Evolutionary conservation across 192 early-diverging fungal genomes (phyloP), one percentile per base, ranked within the genome.

Genomic region (Backusella parvicylindrica): DNA sequence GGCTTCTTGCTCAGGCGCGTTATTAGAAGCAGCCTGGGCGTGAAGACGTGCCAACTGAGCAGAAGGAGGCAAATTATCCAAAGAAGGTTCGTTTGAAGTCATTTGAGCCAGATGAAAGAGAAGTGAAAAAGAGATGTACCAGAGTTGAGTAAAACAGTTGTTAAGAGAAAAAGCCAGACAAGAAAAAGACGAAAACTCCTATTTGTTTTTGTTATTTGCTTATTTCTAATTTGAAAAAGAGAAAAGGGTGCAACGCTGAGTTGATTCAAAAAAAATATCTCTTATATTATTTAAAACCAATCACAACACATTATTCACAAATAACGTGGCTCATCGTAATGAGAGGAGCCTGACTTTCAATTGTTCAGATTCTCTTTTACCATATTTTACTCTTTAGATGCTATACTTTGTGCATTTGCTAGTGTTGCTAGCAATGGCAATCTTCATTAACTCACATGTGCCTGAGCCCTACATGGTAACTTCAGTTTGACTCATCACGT

Each of bases 21-120:
- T 43, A 31, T 49, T 23, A 5, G 33, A 50, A 31, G 74, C 79
- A 63, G 79, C 74, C 41, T 83, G 77, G 38, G 81, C 81, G 47
- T 83, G 81, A 31, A 79, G 47, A 41, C 64, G 71, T 16, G 81
- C 81, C 26, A 83, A 63, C 49, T 83, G 75, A 43, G 75, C 81
- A 70, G 81, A 83, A 67, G 77, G 77, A 31, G 81, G 72, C 36
- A 82, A 68, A 31, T 47, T 35, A 47, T 73, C 43, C 32, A 68
- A 75, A 30, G 63, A 33, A 18, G 66, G 18, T 18, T 68, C 60
- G 65, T 75, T 40, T 65, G 68, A 76, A 28, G 43, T 69, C 60
- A 49, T 72, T 71, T 69, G 31, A 75, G 74, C 53, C 53, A 60
- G 53, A 60, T 60, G 53, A 60, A 43, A 28, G 73, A 21, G 56